Evolutionary conservation across 805 yeast species (phyloP).

Genomic region (Pichia kluyveri): DNA sequence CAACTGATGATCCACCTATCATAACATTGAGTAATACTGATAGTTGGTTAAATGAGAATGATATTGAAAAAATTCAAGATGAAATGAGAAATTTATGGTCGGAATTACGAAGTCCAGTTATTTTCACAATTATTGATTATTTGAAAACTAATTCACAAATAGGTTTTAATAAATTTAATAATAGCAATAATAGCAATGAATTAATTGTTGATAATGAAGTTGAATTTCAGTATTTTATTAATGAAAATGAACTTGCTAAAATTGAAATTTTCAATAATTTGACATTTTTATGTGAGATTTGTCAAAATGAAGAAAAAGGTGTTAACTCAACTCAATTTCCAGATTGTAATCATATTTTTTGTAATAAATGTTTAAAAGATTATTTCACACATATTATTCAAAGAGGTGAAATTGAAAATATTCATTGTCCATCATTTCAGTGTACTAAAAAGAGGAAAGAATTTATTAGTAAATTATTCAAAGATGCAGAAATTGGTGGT

Average conservation of each 20-base stretch:
- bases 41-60: neutral
- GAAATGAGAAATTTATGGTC: neutral
- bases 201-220: conserved; percentile 1
- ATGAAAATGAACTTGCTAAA: conserved; percentile 15
- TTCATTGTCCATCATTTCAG: conserved; percentile 52
- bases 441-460: conserved; percentile 26
- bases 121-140: conserved; percentile 10
- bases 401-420: conserved; percentile 39
- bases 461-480: conserved; percentile 9
- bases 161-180: neutral
- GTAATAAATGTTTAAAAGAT: conserved; percentile 35
- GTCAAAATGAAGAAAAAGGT: conserved; percentile 44
- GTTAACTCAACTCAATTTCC: conserved; percentile 26
- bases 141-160: conserved; percentile 2
- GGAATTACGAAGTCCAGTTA: neutral
- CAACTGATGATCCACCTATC: too few species aligned
- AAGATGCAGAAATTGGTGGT: conserved; percentile 3
- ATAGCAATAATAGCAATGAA: neutral
- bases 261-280: conserved; percentile 23
- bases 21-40: too few species aligned
- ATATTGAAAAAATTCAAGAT: neutral
- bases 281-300: conserved; percentile 47
- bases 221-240: conserved; percentile 6
- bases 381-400: conserved; percentile 34
- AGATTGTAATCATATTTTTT: conserved; percentile 42